Base-by-base conservation (phyloP, 495 filamentous ascomycete genomes). In the Lasiosphaeria miniovina region DNA sequence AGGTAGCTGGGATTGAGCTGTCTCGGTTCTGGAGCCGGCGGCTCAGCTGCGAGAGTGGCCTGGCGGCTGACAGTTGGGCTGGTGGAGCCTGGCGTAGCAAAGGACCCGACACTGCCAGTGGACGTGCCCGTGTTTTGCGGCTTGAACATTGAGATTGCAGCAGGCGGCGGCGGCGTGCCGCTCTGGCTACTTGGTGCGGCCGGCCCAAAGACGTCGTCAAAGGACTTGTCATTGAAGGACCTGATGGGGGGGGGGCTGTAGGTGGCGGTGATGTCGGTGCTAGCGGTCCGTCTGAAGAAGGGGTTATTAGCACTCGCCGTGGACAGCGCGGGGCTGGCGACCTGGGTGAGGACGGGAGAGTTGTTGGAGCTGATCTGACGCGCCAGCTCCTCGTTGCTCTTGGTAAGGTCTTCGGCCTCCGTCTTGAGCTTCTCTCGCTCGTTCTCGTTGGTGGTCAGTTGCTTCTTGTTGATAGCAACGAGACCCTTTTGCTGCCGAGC, bases 401-500 rank as follows among this genome's bases (percentile, higher is more conserved):
- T 86, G 36, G 82, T 80, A 40, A 90, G 71, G 34, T 85, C 84
- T 35, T 88, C 86, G 43, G 89, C 87, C 64, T 96, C 91, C 7
- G 73, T 74, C 74, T 91, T 90, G 43, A 94, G 70, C 73, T 89
- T 93, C 46, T 96, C 93, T 14, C 88, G 82, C 66, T 98, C 94
- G 36, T 80, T 83, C 72, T 98, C 95, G 60, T 86, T 87, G 1
- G 93, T 96, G 40, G 88, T 82, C 51, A 97, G 80, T 75, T 98
- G 94, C 76, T 98, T 98, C 77, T 95, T 97, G 76, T 95, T 96
- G 74, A 98, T 98, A 4, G 95, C 91, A 49, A 95, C 94, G 48
- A 96, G 74, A 9, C 94, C 94, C 73, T 95, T 96, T 74, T 97
- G 91, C 69, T 96, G 94, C 24, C 94, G 85, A 43, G 92, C 90